Evolutionary conservation across 192 early-diverging fungal genomes (phyloP), one percentile per base, ranked within the genome.

Genomic region (Podila epicladia): DNA sequence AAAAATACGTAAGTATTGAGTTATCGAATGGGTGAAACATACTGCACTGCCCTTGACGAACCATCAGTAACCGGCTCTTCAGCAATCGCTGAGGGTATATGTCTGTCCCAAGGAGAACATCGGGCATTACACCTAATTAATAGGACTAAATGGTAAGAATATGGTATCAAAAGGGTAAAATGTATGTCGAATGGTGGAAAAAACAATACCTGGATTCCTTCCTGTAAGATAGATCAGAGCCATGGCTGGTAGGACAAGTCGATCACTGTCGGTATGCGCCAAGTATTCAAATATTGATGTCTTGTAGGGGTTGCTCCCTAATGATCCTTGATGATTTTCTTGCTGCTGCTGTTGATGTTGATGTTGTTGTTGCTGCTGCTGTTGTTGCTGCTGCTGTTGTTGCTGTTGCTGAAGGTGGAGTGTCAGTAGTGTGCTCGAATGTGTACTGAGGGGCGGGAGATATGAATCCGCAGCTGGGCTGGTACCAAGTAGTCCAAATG

Each of bases 31-130:
- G 5, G 9, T 9, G 9, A 37, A 37, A 11, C 24, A 9, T 20
- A 55, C 20, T n/a, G 2, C 19, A n/a, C n/a, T n/a, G 11, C 13
- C 53, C 49, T 20, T 15, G 3, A 22, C 41, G 31, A 69, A 84
- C 83, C 83, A 84, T 61, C 6, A 84, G 49, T 2, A 73, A 51
- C 4, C 73, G 72, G 26, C 64, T 75, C 53, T 72, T 80, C 58
- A 82, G 68, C 67, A 84, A 55, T n/a, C 79, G 69, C 58, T 84
- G 83, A 9, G 83, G 77, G 66, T 82, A 84, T 41, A 84, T 69
- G 62, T 80, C 83, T 9, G 83, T 76, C 6, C 60, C 74, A 5
- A 84, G 55, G 15, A 84, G 58, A 17, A 82, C 78, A 70, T 84
- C 83, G 29, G 77, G 67, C 71, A 80, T 80, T 19, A 80, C 71